A percentile compares a stretch with the other conserved stretches of the same genome.
phyloP scores from a whole-genome alignment of 2,329 filamentous ascomycete genomes.

The Coleophoma cylindrospora region DNA sequence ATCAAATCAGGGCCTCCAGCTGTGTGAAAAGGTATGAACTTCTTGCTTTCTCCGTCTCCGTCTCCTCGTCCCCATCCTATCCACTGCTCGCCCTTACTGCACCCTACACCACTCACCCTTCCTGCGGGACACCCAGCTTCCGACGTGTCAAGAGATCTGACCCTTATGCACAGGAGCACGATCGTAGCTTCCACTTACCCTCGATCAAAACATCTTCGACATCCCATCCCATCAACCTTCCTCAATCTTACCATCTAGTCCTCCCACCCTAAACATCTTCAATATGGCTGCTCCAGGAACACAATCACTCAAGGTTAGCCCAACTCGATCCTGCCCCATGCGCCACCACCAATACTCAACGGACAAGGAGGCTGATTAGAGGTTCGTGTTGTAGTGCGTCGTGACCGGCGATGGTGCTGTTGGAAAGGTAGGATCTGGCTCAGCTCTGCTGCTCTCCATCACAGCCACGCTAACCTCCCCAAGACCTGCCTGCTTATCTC shows the following conservation, averaged over 20 bases:
- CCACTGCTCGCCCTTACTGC: not conserved
- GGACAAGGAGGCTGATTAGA: constrained; percentile 15
- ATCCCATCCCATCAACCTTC: constrained; percentile 7
- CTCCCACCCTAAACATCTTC: constrained; percentile 4
- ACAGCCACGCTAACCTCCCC: constrained; percentile 24
- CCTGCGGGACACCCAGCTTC: constrained; percentile 18
- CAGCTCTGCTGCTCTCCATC: not conserved
- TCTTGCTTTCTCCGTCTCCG: not conserved
- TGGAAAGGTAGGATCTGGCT: constrained; percentile 67
- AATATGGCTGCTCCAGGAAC: constrained; percentile 71
- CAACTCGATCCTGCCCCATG: constrained; percentile 1
- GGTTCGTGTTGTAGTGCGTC: constrained; percentile 65
- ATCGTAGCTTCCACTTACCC: not conserved
- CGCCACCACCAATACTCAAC: not conserved
- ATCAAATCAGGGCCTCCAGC: not conserved
- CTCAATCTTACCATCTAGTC: constrained; percentile 7
- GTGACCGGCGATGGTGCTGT: constrained; percentile 99
- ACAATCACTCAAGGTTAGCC: constrained; percentile 81
- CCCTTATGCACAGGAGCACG: constrained; percentile 13
- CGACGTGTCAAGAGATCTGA: constrained; percentile 22
- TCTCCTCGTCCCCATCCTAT: not conserved
- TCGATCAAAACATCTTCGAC: constrained; percentile 12
- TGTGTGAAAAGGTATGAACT: not conserved
- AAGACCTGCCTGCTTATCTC: constrained; percentile 98
- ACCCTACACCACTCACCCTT: not conserved